Percentiles rank a stretch among this genome's conserved stretches.
phyloP scores from a whole-genome alignment of 176 grass and related monocot genomes.

The Avena atlantica region DNA sequence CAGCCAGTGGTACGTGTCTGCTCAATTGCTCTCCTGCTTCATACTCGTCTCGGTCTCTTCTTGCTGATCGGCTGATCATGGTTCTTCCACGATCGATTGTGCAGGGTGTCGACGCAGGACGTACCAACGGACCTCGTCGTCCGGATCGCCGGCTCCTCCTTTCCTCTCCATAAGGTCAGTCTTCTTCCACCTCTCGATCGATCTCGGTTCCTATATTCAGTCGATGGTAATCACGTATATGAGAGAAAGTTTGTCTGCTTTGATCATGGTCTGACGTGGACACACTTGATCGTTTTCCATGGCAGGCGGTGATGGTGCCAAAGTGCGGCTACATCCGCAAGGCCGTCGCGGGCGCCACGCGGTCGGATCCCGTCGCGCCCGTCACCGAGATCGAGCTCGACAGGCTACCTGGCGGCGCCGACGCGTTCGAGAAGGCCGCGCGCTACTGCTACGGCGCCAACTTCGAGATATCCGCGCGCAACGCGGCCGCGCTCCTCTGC shows the following conservation, averaged over 20 bases:
- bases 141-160: slow-evolving; percentile 56
- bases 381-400: slow-evolving; percentile 54
- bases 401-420: slow-evolving; percentile 61
- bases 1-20: slow-evolving; percentile 58
- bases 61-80: background rate
- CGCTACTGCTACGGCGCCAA: slow-evolving; percentile 83
- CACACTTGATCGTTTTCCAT: background rate
- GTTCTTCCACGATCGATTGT: background rate
- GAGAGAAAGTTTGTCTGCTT: background rate
- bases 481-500: slow-evolving; percentile 69
- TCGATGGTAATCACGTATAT: background rate
- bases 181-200: background rate
- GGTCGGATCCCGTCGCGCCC: background rate
- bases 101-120: slow-evolving; percentile 67
- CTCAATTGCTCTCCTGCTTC: background rate
- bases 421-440: slow-evolving; percentile 71
- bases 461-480: slow-evolving; percentile 69
- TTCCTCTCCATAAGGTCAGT: slow-evolving; percentile 85
- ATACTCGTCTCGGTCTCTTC: background rate
- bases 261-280: background rate
- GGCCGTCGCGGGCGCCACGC: slow-evolving; percentile 43
- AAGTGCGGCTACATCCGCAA: slow-evolving; percentile 75
- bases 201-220: background rate
- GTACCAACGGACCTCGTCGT: slow-evolving; percentile 64
- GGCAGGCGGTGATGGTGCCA: slow-evolving; percentile 73